Evolutionary conservation across 192 early-diverging fungal genomes (phyloP), one percentile per base, ranked within the genome.

Genomic region (Coemansia sp.): DNA sequence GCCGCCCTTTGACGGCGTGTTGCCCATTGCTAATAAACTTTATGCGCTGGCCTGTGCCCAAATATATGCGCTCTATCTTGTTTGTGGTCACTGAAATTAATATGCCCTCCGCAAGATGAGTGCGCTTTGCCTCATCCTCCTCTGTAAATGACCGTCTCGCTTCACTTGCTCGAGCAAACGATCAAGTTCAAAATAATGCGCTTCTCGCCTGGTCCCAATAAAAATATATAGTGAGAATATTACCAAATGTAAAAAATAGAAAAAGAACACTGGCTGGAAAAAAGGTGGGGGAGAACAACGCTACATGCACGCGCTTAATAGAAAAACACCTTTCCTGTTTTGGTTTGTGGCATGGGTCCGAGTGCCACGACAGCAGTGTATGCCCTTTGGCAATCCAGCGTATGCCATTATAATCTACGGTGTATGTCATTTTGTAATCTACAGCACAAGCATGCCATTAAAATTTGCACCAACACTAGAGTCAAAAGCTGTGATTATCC

Each of bases 1-100:
- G 17, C 60, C 49, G 46, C 44, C 62, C 61, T 79, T 79, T 25
- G 76, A 79, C 17, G 76, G 76, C 38, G 71, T 48, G 68, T 79
- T 79, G 21, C 76, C 76, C 76, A 79, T 79, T 26, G 20, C 44
- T 19, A 6, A 17, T 15, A 48, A 7, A 48, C 15, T n/a, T n/a
- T n/a, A n/a, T n/a, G n/a, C n/a, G n/a, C n/a, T 5, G 6, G 28
- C 28, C 6, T 31, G 28, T 31, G 28, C 28, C 28, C 28, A 42
- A 42, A n/a, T 42, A 42, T 42, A 42, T 42, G 40, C 15, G 40
- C 11, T 42, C 40, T 11, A n/a, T 42, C 12, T 42, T 4, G 28
- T 31, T 28, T 31, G 28, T 31, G 28, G 28, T 31, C 28, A 31
- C 40, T 12, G 10, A n/a, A 42, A 15, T 42, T 42, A 42, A 42